Conservation (phyloP, 148 eudicot species). For the Fagopyrum esculentum region DNA sequence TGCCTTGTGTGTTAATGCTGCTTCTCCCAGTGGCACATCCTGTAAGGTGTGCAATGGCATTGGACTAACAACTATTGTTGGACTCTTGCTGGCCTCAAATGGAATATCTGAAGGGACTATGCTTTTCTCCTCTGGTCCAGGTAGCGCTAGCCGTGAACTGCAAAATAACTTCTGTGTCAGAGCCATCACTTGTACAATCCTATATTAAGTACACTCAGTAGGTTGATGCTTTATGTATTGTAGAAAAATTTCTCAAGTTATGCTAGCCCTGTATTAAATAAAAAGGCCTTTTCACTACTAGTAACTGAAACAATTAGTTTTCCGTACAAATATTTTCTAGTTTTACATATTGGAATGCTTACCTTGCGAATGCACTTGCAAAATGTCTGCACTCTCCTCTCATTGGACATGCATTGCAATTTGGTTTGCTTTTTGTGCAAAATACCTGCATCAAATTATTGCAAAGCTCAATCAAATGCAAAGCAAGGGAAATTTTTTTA, state of each 20-base stretch:
- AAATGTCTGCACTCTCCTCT: constrained; percentile 75
- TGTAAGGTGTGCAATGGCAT: constrained; percentile 27
- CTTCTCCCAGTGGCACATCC: constrained; percentile 13
- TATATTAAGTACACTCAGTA: not conserved
- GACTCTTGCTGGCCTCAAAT: constrained; percentile 12
- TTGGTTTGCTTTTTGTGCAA: constrained; percentile 68
- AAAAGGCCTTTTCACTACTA: not conserved
- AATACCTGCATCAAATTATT: constrained; percentile 39
- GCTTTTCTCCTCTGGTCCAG: constrained; percentile 59
- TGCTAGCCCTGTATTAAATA: not conserved
- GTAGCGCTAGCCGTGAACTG: constrained; percentile 70
- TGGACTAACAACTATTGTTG: constrained; percentile 19
- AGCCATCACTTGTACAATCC: not conserved
- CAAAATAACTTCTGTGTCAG: not conserved
- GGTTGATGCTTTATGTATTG: not conserved
- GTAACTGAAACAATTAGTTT: not conserved
- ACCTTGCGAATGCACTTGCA: constrained; percentile 81
- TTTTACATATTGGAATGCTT: not conserved
- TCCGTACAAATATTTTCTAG: not conserved
- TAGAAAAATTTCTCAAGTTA: not conserved
- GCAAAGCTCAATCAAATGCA: not conserved
- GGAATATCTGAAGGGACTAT: constrained; percentile 33
- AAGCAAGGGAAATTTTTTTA: too few relatives aligned
- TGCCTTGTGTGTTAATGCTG: constrained; percentile 13
- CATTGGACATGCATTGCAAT: constrained; percentile 77